A percentile compares a stretch with the other conserved stretches of the same genome.
These are phyloP conservation scores for Ophiocordyceps camponoti-saundersi DNA, from an alignment of 2,329 filamentous ascomycete species.

Conservation along the genomic window DNA sequence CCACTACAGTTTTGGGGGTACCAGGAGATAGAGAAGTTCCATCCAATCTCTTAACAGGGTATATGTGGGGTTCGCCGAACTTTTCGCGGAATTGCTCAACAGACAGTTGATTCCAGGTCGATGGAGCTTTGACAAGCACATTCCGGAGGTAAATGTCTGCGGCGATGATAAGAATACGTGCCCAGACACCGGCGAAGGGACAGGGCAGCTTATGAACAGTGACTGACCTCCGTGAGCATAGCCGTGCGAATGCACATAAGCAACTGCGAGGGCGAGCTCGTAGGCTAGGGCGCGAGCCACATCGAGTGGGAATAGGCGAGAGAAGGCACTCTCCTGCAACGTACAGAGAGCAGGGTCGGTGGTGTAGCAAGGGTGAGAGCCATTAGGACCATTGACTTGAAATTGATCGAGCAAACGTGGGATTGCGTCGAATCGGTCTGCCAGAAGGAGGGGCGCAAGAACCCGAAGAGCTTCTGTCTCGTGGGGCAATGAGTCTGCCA, in stretches of 20 bases:
- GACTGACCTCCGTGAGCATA: constrained; percentile 9
- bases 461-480: background rate
- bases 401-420: constrained; percentile 1
- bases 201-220: no score
- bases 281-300: constrained; percentile 1
- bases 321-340: background rate
- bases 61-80: constrained; percentile 12
- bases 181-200: no score
- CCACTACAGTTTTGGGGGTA: constrained; percentile 9
- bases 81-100: constrained; percentile 13
- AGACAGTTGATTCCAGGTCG: constrained; percentile 9
- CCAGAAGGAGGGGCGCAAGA: background rate
- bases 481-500: background rate
- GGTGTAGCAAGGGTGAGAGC: constrained; percentile 1
- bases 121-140: constrained; percentile 3
- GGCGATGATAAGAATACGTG: no score
- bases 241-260: constrained; percentile 9
- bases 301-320: background rate
- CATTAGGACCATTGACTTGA: constrained; percentile 1
- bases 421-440: background rate
- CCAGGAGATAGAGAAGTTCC: constrained; percentile 9
- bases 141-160: constrained; percentile 12
- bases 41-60: constrained; percentile 9
- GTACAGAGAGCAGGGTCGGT: background rate
- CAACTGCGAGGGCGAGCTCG: constrained; percentile 6